Evolutionary conservation across 495 filamentous ascomycete genomes (phyloP).

Genomic region (Aspergillus bridgeri): DNA sequence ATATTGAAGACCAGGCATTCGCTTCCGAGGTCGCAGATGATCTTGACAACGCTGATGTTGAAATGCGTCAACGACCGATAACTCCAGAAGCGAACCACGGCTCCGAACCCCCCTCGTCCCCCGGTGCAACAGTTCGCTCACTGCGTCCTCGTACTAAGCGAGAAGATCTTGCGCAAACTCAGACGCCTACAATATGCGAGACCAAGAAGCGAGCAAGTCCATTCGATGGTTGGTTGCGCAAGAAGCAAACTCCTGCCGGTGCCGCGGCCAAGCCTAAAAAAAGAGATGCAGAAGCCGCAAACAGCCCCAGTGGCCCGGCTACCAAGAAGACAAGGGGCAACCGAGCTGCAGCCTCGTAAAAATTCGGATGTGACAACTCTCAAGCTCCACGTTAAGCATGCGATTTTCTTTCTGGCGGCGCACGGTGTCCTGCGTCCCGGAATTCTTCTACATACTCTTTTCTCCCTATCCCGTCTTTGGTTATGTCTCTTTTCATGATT

Average conservation of each 20-base stretch:
- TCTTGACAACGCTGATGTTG: conserved; percentile 15
- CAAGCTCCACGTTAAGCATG: not conserved
- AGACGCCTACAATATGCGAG: conserved; percentile 22
- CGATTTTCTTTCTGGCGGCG: not conserved
- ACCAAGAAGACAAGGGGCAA: conserved; percentile 30
- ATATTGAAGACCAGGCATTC: conserved; percentile 56
- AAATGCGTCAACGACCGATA: conserved; percentile 22
- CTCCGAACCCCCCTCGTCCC: conserved; percentile 52
- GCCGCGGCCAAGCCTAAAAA: conserved; percentile 27
- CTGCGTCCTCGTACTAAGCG: conserved; percentile 26
- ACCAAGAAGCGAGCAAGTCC: conserved; percentile 53
- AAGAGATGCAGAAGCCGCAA: conserved; percentile 26
- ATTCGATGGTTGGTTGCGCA: conserved; percentile 63
- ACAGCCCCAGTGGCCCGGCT: conserved; percentile 24
- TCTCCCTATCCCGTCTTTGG: no score
- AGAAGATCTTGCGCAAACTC: conserved; percentile 19
- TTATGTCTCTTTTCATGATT: not conserved
- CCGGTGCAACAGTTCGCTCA: conserved; percentile 28
- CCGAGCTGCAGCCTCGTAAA: conserved; percentile 11
- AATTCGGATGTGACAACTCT: not conserved
- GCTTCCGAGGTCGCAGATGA: conserved; percentile 37
- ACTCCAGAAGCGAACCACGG: conserved; percentile 49
- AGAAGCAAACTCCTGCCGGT: conserved; percentile 44
- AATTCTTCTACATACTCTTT: not conserved
- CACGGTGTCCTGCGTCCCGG: not conserved